Evolutionary conservation across 2,329 filamentous ascomycete species (phyloP), one percentile per base, ranked within the genome.

Genomic region (Lojkania enalia): DNA sequence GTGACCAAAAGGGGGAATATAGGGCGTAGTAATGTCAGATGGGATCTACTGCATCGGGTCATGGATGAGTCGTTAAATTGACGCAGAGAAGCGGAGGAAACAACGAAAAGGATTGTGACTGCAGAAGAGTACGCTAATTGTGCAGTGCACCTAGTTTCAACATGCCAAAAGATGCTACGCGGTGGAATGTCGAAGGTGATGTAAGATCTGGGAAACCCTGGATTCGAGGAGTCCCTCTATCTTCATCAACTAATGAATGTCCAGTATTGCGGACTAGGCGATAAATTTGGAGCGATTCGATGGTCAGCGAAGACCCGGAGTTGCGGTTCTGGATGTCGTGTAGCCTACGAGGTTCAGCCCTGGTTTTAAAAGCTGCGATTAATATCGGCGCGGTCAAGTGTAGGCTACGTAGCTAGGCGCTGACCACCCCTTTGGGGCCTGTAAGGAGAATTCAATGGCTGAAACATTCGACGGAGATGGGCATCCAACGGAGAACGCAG

Each of bases 371-470:
- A 39, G 49, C 48, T 38, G 40, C 39, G 38, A 19, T 49, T 47
- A 52, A 55, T 57, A 35, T 41, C 21, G 13, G 13, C 15, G 42
- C 39, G 44, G 52, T n/a, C n/a, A n/a, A n/a, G n/a, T n/a, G n/a
- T n/a, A n/a, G 51, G 50, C 29, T 42, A 29, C 48, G n/a, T 49
- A 44, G 48, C 44, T 43, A 39, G 20, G 54, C 27, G 59, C 59
- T 63, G 59, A 63, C 61, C 59, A 64, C n/a, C n/a, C 56, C 54
- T 44, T 36, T 43, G 21, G 20, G 35, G 29, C 16, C 4, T 12
- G 31, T 29, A 42, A n/a, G 31, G 39, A 47, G 16, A 44, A 18
- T 27, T 45, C 32, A n/a, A n/a, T n/a, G 31, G 49, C 39, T 52
- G 49, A 46, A 47, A 52, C 55, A 41, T 38, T 39, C 35, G 32